Base-by-base conservation (phyloP, 2,329 filamentous ascomycete species). In the Mycosphaerella sp. region DNA sequence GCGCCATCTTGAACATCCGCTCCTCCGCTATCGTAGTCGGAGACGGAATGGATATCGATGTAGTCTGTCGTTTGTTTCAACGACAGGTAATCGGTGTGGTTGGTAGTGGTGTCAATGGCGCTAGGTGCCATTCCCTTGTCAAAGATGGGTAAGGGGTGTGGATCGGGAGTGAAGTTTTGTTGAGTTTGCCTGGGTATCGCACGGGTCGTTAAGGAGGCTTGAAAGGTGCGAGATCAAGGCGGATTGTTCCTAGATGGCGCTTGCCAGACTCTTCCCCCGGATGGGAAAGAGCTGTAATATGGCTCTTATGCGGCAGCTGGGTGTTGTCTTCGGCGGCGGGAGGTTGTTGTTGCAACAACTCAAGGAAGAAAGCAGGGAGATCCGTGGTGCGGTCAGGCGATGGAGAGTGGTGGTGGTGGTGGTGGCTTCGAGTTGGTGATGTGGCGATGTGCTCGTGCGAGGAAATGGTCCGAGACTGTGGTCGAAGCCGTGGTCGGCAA, bases 271-370 rank as follows among this genome's bases (percentile, higher is more conserved):
- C 93, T 94, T 91, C 93, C 93, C 90, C 91, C 74, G 77, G 78
- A 74, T 77, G 78, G 95, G 90, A 91, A 97, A 97, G 91, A 95
- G 90, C 86, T 87, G 84, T 81, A 82, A 82, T 85, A 85, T 82
- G 82, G 84, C 86, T 94, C 87, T 89, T 97, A 98, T 98, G 91
- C 93, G 93, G 93, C 93, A 97, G 91, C 88, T 95, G 86, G 81
- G 77, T 75, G 73, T 75, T 74, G 40, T 43, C 40, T 40, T 30
- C 40, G 74, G 79, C 73, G 71, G 79, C 75, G 70, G 78, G 79
- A 62, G 69, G 70, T 61, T 62, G 63, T 66, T 68, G 68, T 66
- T 67, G 64, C 61, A 70, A 67, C 62, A 66, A 64, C 57, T 62
- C 65, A 59, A 75, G 71, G 62, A 76, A 64, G 64, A 70, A 60